A percentile compares a stretch with the other conserved stretches of the same genome.
These are phyloP conservation scores for Trichoderma atroviride DNA, from an alignment of 2,329 filamentous ascomycete genomes.

Conservation along the genomic window DNA sequence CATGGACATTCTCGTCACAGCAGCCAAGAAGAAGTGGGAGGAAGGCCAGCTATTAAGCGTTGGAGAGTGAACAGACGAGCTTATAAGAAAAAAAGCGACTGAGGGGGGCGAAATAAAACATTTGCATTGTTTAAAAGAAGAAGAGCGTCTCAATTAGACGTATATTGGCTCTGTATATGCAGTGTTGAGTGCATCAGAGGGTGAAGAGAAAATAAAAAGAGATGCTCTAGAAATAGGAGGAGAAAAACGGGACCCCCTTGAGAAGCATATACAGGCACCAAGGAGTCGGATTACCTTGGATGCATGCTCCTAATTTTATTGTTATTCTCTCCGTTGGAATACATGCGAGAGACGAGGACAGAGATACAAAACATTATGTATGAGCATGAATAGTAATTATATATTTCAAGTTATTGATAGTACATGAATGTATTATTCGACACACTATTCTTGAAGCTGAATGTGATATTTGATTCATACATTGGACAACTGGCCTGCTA, in stretches of 20 bases:
- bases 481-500: too few species aligned
- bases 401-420: neutral
- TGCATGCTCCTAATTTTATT: neutral
- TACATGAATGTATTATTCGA: slow-evolving; percentile 18
- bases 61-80: slow-evolving; percentile 25
- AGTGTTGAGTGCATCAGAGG: neutral
- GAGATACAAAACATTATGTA: slow-evolving; percentile 12
- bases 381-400: slow-evolving; percentile 13
- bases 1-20: slow-evolving; percentile 52
- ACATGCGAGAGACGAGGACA: neutral
- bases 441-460: neutral
- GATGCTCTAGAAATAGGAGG: neutral
- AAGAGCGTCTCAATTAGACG: neutral
- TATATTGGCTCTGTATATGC: slow-evolving; percentile 3
- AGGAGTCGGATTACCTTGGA: neutral
- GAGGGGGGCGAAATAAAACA: neutral
- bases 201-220: neutral
- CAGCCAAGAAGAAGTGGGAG: slow-evolving; percentile 59
- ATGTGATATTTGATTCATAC: neutral
- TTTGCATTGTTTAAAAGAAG: neutral
- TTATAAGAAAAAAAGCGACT: neutral
- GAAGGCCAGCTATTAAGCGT: slow-evolving; percentile 43
- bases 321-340: neutral
- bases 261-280: neutral
- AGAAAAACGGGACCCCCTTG: neutral